These are phyloP conservation scores for Hibiscus trionum DNA, from an alignment of 345 rosid species.

Conservation along the genomic window DNA sequence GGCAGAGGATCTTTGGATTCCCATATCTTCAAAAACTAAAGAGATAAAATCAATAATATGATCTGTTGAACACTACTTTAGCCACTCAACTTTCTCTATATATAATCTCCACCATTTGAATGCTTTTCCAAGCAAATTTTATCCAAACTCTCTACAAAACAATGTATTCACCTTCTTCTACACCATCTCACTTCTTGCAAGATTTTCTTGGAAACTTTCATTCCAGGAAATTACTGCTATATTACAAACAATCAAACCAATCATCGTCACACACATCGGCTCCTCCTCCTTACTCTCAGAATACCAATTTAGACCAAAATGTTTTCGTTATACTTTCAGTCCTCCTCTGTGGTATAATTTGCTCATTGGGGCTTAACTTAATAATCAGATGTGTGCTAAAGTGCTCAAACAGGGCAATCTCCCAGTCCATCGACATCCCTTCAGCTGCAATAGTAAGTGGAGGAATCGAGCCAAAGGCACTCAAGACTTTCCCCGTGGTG, in stretches of 20 bases:
- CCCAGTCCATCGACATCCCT: constrained; percentile 14
- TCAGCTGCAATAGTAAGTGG: constrained; percentile 15
- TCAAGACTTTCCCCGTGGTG: constrained; percentile 42
- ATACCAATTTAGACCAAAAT: constrained; percentile 26
- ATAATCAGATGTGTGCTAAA: constrained; percentile 38
- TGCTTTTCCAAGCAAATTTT: neutral
- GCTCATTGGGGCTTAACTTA: constrained; percentile 44
- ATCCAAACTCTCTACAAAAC: neutral
- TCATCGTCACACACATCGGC: constrained; percentile 14
- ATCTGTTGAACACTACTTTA: neutral
- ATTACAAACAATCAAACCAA: constrained; percentile 1
- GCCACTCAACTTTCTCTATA: neutral
- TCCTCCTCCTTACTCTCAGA: constrained; percentile 15
- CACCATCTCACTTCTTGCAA: constrained; percentile 8
- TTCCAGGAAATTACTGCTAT: constrained; percentile 33
- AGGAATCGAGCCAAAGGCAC: constrained; percentile 40
- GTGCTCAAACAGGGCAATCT: constrained; percentile 24
- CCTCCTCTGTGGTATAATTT: constrained; percentile 45
- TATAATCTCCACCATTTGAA: neutral
- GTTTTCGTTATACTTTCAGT: constrained; percentile 44
- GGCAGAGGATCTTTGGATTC: neutral
- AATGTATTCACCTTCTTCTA: constrained; percentile 7
- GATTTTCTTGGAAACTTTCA: constrained; percentile 4
- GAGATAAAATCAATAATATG: neutral
- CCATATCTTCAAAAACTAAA: neutral